A percentile compares a stretch with the other conserved stretches of the same genome.
Conservation (phyloP, 345 rosid species). For the Bruguiera gymnorhiza region DNA sequence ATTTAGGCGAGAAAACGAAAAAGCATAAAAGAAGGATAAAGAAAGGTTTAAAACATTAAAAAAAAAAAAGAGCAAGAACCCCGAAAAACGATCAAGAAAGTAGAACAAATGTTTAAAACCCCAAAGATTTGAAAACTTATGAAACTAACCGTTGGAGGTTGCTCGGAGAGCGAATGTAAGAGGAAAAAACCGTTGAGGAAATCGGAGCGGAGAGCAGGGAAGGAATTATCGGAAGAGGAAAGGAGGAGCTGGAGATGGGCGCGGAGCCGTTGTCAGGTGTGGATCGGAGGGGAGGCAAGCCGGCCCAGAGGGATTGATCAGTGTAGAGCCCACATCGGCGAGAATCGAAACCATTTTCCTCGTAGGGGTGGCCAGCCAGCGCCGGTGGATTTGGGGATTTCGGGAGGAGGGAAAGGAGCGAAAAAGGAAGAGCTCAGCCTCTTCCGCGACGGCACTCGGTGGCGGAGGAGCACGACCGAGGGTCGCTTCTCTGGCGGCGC, state of each 20-base stretch:
- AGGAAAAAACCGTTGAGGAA: conserved; percentile 52
- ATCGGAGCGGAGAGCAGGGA: conserved; percentile 30
- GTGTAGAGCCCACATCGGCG: conserved; percentile 73
- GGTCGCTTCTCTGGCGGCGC: not conserved
- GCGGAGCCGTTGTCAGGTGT: conserved; percentile 39
- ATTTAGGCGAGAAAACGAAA: not conserved
- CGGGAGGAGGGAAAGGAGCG: conserved; percentile 35
- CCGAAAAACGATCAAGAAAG: no score
- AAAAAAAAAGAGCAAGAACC: no score
- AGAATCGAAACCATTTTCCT: conserved; percentile 47
- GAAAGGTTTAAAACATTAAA: no score
- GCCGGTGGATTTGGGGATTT: conserved; percentile 39
- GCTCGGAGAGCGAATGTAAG: conserved; percentile 44
- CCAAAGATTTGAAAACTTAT: not conserved
- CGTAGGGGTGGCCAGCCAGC: not conserved
- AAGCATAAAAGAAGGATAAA: not conserved
- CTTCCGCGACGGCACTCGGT: conserved; percentile 43
- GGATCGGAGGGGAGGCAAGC: conserved; percentile 66
- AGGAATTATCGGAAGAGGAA: conserved; percentile 27
- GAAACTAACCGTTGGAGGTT: conserved; percentile 53
- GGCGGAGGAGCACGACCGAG: conserved; percentile 40
- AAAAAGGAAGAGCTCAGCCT: conserved; percentile 39
- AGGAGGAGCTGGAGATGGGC: conserved; percentile 52
- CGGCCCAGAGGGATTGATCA: conserved; percentile 52
- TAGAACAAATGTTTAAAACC: no score